Base-by-base conservation (phyloP, 2,329 filamentous ascomycete species). In the Paraconiothyrium brasiliense region DNA sequence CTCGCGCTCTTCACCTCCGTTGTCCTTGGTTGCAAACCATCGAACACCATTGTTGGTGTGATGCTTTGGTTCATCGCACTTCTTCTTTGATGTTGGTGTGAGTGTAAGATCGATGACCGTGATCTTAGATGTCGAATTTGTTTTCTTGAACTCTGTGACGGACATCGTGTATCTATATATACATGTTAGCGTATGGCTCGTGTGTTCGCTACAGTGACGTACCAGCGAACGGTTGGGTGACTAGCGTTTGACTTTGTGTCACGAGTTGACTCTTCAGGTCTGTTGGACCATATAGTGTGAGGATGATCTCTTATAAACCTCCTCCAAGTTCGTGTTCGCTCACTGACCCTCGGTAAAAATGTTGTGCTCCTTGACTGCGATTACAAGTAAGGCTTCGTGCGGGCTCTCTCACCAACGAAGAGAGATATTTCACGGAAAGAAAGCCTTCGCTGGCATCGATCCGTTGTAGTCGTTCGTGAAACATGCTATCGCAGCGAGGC, bases 141-240 rank as follows among this genome's bases (percentile, higher is more conserved):
- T 27, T 16, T 20, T 2, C 20, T 54, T n/a, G 20, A 13, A 4
- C 35, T 54, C 50, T 30, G 35, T 24, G 22, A 30, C 22, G 16
- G 50, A 54, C 50, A 54, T 54, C 13, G 9, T 54, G 6, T 24
- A 54, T 41, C 35, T 54, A 41, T 30, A 54, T 41, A 16, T 24
- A 20, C 20, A n/a, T 27, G 22, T 41, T 43, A 41, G 35, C 35
- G 50, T 54, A 20, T 24, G 50, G 11, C 20, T 43, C 5, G 34
- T 20, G 34, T 34, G 50, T 54, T 54, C 43, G 50, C 34, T 41
- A 22, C 34, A 30, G 35, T 22, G 50, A 54, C 50, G 35, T 41
- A 34, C 50, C 13, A 13, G 30, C 13, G 30, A 41, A 54, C 8
- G 35, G 20, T 11, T 54, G 35, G 50, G 9, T n/a, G 16, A 9